Evolutionary conservation across 2,329 filamentous ascomycete genomes (phyloP).

Genomic region (Penicillium brevicompactum): DNA sequence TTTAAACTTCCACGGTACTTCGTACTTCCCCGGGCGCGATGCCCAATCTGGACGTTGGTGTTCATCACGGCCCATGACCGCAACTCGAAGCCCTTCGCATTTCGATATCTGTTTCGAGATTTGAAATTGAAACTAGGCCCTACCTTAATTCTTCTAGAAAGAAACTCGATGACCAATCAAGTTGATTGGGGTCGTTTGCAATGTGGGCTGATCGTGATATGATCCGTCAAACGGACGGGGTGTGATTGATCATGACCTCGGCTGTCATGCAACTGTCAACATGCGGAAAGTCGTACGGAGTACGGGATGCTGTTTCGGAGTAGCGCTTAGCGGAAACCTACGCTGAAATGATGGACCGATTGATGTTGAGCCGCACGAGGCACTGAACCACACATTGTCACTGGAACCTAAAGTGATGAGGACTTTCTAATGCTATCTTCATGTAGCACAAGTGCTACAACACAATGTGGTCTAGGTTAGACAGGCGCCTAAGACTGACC

Average conservation of each 20-base stretch:
- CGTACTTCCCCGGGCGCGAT: slow-evolving; percentile 14
- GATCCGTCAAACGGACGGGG: slow-evolving; percentile 6
- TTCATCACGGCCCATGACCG: background rate
- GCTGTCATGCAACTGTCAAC: slow-evolving; percentile 1
- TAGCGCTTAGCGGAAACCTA: background rate
- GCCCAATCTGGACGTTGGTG: slow-evolving; percentile 10
- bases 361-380: slow-evolving; percentile 2
- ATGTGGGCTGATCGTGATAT: slow-evolving; percentile 1
- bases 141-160: background rate
- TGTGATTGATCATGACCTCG: slow-evolving; percentile 12
- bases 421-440: background rate
- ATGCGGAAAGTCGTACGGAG: slow-evolving; percentile 8
- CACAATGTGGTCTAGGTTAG: background rate
- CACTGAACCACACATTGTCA: background rate
- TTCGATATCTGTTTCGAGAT: background rate
- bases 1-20: slow-evolving; percentile 5
- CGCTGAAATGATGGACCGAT: background rate
- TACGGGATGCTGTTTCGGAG: background rate
- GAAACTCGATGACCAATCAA: background rate
- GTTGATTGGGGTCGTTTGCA: background rate
- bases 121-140: background rate
- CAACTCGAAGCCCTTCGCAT: slow-evolving; percentile 6
- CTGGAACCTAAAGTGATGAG: background rate
- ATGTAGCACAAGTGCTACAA: background rate
- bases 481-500: background rate